Conservation (phyloP, 2,329 filamentous ascomycete species). For the Septoria linicola region DNA sequence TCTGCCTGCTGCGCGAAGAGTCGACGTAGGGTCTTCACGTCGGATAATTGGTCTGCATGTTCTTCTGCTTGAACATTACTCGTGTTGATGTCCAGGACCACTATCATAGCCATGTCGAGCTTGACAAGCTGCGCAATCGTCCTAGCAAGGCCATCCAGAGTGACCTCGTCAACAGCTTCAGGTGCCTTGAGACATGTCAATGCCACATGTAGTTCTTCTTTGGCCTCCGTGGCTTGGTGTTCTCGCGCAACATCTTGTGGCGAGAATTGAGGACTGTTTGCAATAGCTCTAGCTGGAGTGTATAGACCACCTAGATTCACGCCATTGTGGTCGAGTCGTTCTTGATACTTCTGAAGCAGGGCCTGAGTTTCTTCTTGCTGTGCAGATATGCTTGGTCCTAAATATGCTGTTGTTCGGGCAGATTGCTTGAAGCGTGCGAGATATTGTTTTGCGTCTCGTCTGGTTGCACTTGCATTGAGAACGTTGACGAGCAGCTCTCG, state of each 20-base stretch:
- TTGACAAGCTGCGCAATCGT: constrained; percentile 81
- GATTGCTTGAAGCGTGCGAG: constrained; percentile 74
- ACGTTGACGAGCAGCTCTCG: constrained; percentile 79
- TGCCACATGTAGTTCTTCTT: constrained; percentile 68
- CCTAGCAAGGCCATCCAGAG: constrained; percentile 71
- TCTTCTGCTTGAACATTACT: constrained; percentile 16
- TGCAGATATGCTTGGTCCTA: constrained; percentile 26
- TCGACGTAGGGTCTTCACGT: constrained; percentile 24
- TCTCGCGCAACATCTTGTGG: constrained; percentile 47
- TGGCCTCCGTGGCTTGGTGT: constrained; percentile 32
- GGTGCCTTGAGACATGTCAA: constrained; percentile 80
- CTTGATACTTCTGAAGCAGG: constrained; percentile 25
- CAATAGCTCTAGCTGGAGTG: constrained; percentile 56
- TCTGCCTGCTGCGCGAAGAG: constrained; percentile 60
- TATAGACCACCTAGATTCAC: constrained; percentile 64
- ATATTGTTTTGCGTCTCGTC: constrained; percentile 88
- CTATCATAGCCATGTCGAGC: constrained; percentile 76
- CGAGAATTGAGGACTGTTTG: constrained; percentile 60
- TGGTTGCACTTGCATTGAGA: constrained; percentile 83
- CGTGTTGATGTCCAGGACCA: constrained; percentile 72
- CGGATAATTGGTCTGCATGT: constrained; percentile 8
- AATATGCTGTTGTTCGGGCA: constrained; percentile 41
- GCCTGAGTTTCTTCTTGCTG: constrained; percentile 28
- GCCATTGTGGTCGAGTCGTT: constrained; percentile 45
- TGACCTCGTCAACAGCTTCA: constrained; percentile 66